Evolutionary conservation across 768 basidiomycete genomes (phyloP), one percentile per base, ranked within the genome.

Genomic region (Russula foetens): DNA sequence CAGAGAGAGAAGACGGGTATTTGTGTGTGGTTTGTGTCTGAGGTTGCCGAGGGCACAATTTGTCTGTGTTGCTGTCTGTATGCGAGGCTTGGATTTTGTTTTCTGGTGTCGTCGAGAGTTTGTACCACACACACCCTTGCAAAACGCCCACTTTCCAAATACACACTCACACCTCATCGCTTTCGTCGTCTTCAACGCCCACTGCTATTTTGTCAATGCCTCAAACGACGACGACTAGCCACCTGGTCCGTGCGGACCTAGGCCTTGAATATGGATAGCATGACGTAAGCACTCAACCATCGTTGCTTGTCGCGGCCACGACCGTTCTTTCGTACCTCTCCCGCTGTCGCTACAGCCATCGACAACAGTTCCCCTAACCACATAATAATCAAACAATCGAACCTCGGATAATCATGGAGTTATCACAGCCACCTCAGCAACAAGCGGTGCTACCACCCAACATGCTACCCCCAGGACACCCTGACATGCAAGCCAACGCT

Each of bases 101-200:
- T 85, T 85, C 83, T 78, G 76, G 75, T 84, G 84, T 85, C 83
- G 79, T 85, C 76, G 72, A 80, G 74, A 76, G 82, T 87, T 86
- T 87, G 85, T 79, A 80, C 80, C 35, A n/a, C n/a, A n/a, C n/a
- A n/a, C n/a, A 35, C 35, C 35, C 35, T 12, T 35, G 35, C 35
- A 35, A n/a, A 35, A 44, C 59, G 1, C 52, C 75, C 77, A 76
- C 76, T 76, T 81, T 81, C 81, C 84, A 82, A 77, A 78, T 76
- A 72, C 75, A 73, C 77, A 59, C 64, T 67, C 71, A 38, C 68
- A 63, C 70, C 61, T 66, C 68, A 66, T 71, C 69, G 59, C 62
- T 58, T 64, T 62, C 69, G 62, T 69, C 69, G 68, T 67, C 68
- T 59, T 68, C 70, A 68, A 62, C 68, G 71, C 68, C 63, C 66